Evolutionary conservation across 192 early-diverging fungal species (phyloP).

Genomic region (Dispira parvispora): DNA sequence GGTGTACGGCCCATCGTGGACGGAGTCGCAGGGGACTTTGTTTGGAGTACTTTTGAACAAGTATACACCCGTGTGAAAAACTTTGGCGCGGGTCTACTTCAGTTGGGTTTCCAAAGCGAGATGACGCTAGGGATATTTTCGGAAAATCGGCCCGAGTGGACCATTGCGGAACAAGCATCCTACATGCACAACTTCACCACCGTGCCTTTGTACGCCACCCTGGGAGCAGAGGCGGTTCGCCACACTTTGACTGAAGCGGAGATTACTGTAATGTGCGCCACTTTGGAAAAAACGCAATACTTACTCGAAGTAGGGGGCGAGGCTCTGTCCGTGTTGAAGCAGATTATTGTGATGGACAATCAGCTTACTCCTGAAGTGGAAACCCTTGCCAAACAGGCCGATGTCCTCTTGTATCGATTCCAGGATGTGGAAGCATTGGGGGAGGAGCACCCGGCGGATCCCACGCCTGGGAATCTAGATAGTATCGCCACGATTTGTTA

Average conservation of each 20-base stretch:
- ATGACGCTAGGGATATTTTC: slow-evolving; percentile 52
- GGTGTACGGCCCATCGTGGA: too few relatives aligned
- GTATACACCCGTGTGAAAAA: too few relatives aligned
- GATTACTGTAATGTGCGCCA: slow-evolving; percentile 45
- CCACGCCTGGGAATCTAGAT: slow-evolving; percentile 38
- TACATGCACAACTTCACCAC: slow-evolving; percentile 41
- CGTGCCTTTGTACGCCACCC: slow-evolving; percentile 79
- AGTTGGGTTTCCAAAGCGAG: background rate
- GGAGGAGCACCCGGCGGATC: slow-evolving; percentile 26
- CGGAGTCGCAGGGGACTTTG: too few relatives aligned
- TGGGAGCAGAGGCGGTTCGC: slow-evolving; percentile 67
- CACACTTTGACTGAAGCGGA: slow-evolving; percentile 79
- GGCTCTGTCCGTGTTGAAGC: slow-evolving; percentile 48
- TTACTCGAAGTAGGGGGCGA: slow-evolving; percentile 30
- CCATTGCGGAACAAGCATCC: slow-evolving; percentile 46
- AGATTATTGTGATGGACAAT: slow-evolving; percentile 56
- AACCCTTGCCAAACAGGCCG: slow-evolving; percentile 29
- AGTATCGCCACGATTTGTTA: slow-evolving; percentile 63
- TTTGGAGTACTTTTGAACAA: too few relatives aligned
- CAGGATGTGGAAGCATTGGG: slow-evolving; percentile 41
- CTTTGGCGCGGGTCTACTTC: too few relatives aligned
- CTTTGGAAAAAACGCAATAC: slow-evolving; percentile 37
- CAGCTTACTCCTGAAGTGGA: slow-evolving; percentile 14
- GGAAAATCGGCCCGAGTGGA: slow-evolving; percentile 65
- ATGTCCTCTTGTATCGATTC: slow-evolving; percentile 41